Conservation (phyloP, 1,284 basidiomycete genomes). For the Ceratobasidium sp. region DNA sequence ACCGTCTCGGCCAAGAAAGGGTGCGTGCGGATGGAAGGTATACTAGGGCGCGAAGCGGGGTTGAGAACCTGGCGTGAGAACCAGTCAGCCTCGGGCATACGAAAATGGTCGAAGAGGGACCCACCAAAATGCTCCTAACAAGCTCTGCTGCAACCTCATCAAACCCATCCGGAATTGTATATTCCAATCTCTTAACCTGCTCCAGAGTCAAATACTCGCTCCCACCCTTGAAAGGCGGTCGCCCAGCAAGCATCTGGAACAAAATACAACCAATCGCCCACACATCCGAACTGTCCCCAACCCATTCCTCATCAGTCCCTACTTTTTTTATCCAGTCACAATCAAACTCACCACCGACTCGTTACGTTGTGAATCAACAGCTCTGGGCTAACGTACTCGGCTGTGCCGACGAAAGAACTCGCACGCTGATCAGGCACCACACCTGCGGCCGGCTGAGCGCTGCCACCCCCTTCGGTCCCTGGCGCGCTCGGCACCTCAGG, state of each 20-base stretch:
- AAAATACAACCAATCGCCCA: slow-evolving; percentile 98
- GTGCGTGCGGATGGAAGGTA: slow-evolving; percentile 76
- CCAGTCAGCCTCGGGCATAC: slow-evolving; percentile 6
- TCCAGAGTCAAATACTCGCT: slow-evolving; percentile 88
- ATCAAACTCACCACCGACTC: slow-evolving; percentile 70
- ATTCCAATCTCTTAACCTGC: slow-evolving; percentile 82
- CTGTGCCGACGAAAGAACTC: slow-evolving; percentile 95
- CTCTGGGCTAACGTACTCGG: slow-evolving; percentile 96
- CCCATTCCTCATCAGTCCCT: slow-evolving; percentile 46
- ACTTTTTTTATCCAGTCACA: slow-evolving; percentile 15
- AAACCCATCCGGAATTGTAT: slow-evolving; percentile 79
- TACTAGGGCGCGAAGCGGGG: slow-evolving; percentile 72
- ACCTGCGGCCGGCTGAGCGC: too few species aligned
- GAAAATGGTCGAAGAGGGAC: slow-evolving; percentile 50
- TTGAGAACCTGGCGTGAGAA: slow-evolving; percentile 70
- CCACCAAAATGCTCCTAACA: slow-evolving; percentile 73
- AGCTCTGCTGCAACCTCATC: slow-evolving; percentile 78
- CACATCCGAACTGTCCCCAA: slow-evolving; percentile 85
- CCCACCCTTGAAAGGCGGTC: slow-evolving; percentile 90
- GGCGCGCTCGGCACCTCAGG: slow-evolving; percentile 58
- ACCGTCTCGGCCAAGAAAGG: slow-evolving; percentile 80
- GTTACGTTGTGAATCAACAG: slow-evolving; percentile 76
- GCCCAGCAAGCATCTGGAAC: slow-evolving; percentile 96
- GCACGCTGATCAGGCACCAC: slow-evolving; percentile 58
- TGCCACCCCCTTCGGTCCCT: slow-evolving; percentile 49